A percentile compares a stretch with the other conserved stretches of the same genome.
phyloP scores from a whole-genome alignment of 805 yeast genomes.

The Ogataea nonfermentans region DNA sequence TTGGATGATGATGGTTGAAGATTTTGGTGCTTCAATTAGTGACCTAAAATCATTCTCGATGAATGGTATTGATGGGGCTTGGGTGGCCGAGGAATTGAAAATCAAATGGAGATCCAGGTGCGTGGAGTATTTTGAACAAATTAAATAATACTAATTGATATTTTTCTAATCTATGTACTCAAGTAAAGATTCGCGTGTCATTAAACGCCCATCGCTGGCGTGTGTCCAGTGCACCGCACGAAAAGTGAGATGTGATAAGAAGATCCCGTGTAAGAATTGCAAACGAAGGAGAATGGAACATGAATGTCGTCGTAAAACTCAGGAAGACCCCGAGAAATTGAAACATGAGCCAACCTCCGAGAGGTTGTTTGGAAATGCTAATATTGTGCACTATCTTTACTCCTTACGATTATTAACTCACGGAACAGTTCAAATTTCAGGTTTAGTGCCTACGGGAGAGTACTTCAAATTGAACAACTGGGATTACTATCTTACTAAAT shows the following conservation, averaged over 20 bases:
- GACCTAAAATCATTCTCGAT: constrained; percentile 25
- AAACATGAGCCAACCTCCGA: not conserved
- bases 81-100: constrained; percentile 26
- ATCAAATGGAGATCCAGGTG: constrained; percentile 19
- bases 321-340: not conserved
- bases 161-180: not conserved
- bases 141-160: constrained; percentile 1
- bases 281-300: constrained; percentile 18
- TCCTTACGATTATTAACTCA: constrained; percentile 25
- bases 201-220: constrained; percentile 16
- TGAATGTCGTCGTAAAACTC: constrained; percentile 15
- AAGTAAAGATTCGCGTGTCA: not conserved
- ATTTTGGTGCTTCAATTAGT: constrained; percentile 26
- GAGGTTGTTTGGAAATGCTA: constrained; percentile 13
- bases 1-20: constrained; percentile 34
- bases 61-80: constrained; percentile 32
- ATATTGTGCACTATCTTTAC: constrained; percentile 21
- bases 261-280: constrained; percentile 25
- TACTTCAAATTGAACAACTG: constrained; percentile 9
- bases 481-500: constrained; percentile 9
- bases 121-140: constrained; percentile 16
- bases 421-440: constrained; percentile 23
- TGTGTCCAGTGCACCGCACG: constrained; percentile 25
- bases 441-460: constrained; percentile 20
- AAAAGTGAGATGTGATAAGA: constrained; percentile 28